Conservation (phyloP, 257 asterid genomes). For the Fraxinus anomala region DNA sequence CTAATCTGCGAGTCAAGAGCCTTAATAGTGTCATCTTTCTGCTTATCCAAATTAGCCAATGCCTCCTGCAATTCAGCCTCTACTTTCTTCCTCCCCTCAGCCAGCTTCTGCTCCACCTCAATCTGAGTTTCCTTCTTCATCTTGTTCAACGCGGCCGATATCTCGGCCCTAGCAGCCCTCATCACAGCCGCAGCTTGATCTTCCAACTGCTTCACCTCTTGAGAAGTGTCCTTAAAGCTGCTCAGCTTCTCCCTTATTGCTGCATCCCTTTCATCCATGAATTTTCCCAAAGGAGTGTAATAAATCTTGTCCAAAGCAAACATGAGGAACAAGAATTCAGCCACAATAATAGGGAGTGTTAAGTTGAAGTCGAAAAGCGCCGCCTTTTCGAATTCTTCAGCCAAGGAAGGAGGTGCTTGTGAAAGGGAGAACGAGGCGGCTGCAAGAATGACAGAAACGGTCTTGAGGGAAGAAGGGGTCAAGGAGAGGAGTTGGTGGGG, state of each 20-base stretch:
- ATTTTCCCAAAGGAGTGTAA: slow-evolving; percentile 78
- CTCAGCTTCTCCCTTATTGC: slow-evolving; percentile 63
- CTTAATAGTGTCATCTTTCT: slow-evolving; percentile 76
- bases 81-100: slow-evolving; percentile 80
- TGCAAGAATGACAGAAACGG: slow-evolving; percentile 53
- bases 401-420: slow-evolving; percentile 77
- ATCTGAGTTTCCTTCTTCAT: slow-evolving; percentile 90
- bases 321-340: slow-evolving; percentile 77
- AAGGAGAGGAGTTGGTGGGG: slow-evolving; percentile 40
- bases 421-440: slow-evolving; percentile 55
- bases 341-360: slow-evolving; percentile 79
- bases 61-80: slow-evolving; percentile 91
- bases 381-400: slow-evolving; percentile 75
- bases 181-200: slow-evolving; percentile 73
- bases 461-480: slow-evolving; percentile 16
- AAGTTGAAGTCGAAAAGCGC: slow-evolving; percentile 82
- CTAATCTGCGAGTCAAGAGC: slow-evolving; percentile 88
- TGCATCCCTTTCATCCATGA: slow-evolving; percentile 94
- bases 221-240: slow-evolving; percentile 88
- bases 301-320: slow-evolving; percentile 85
- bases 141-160: slow-evolving; percentile 80
- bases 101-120: slow-evolving; percentile 78
- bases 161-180: slow-evolving; percentile 94
- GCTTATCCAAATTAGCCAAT: slow-evolving; percentile 60
- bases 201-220: slow-evolving; percentile 84